Percentiles rank a stretch among this genome's conserved stretches.
These are phyloP conservation scores for Rosa rugosa DNA, from an alignment of 306 rosid species.

Conservation along the genomic window DNA sequence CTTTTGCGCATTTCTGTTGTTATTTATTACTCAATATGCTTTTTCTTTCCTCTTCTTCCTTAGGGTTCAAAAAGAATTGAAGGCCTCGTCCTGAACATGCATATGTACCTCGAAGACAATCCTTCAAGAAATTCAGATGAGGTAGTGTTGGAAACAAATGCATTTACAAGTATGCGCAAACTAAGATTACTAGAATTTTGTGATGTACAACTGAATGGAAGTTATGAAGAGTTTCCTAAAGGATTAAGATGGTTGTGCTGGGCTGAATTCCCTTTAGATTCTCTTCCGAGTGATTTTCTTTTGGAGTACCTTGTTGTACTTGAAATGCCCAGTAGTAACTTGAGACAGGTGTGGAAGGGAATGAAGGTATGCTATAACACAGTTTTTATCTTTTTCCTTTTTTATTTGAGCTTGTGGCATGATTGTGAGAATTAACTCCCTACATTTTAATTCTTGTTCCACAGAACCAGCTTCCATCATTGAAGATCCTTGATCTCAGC, in stretches of 20 bases:
- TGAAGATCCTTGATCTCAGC: constrained; percentile 20
- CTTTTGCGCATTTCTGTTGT: too few relatives aligned
- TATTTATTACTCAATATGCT: neutral
- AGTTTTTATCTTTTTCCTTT: neutral
- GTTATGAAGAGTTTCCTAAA: neutral
- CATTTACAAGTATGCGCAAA: neutral
- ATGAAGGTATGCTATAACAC: neutral
- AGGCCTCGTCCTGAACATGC: neutral
- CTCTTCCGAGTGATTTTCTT: neutral
- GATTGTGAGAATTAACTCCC: neutral
- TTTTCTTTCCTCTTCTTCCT: neutral
- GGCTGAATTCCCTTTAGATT: neutral
- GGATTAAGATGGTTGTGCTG: constrained; percentile 4
- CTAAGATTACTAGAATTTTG: neutral
- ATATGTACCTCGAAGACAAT: neutral
- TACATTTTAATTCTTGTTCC: neutral
- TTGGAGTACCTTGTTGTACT: neutral
- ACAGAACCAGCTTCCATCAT: neutral
- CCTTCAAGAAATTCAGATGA: neutral
- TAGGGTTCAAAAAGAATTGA: neutral
- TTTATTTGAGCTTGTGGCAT: neutral
- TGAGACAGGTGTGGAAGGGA: neutral
- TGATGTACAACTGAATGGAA: constrained; percentile 2
- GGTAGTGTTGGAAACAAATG: neutral
- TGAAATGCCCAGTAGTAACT: neutral